A percentile compares a stretch with the other conserved stretches of the same genome.
These are phyloP conservation scores for Vaccinium macrocarpon DNA, from an alignment of 148 eudicot genomes.

Conservation along the genomic window DNA sequence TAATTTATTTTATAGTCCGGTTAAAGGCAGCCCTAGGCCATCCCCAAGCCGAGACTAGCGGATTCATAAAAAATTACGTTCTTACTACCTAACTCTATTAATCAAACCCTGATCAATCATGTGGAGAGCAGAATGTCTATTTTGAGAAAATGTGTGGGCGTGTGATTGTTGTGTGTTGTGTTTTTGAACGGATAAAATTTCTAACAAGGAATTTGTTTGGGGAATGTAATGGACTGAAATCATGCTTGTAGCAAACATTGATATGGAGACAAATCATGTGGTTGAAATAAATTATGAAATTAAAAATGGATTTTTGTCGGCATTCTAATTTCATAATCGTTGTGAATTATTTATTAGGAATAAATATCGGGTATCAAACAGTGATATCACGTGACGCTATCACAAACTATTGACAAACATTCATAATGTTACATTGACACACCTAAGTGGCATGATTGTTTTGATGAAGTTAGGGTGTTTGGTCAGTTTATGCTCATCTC, in stretches of 20 bases:
- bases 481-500: neutral
- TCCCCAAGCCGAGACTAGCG: too few relatives aligned
- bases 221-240: neutral
- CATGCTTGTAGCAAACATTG: neutral
- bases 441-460: neutral
- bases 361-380: neutral
- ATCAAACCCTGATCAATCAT: too few relatives aligned
- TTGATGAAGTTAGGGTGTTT: neutral
- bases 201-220: neutral
- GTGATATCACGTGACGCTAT: too few relatives aligned
- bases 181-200: neutral
- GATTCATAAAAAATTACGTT: too few relatives aligned
- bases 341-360: neutral
- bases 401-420: neutral
- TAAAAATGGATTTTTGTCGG: neutral
- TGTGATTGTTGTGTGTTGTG: neutral
- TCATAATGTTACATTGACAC: neutral
- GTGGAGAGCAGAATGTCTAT: neutral
- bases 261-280: neutral
- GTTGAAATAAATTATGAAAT: neutral
- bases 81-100: too few relatives aligned
- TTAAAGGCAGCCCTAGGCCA: too few relatives aligned
- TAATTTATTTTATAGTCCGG: neutral
- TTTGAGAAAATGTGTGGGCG: neutral
- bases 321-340: neutral